Evolutionary conservation across 441 rosid genomes (phyloP).

Genomic region (Adansonia grandidieri): DNA sequence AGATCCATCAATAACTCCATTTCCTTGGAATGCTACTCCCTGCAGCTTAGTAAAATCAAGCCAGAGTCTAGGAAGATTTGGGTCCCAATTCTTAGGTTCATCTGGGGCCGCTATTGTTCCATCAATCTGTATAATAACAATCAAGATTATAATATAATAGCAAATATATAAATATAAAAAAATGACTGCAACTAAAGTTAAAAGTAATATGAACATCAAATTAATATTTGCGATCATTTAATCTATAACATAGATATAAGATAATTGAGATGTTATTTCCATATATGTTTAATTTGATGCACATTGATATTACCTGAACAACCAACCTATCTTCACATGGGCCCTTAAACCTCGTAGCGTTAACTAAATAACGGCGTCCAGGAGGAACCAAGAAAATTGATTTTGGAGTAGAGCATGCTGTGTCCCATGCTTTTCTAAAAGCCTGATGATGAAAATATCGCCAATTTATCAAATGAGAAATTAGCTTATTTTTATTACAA

Average conservation of each 20-base stretch:
- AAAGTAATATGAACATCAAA: neutral
- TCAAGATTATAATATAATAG: conserved; percentile 10
- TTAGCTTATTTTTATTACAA: neutral
- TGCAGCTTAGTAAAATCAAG: conserved; percentile 73
- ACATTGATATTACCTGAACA: conserved; percentile 61
- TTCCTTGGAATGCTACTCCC: conserved; percentile 77
- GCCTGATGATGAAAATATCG: conserved; percentile 50
- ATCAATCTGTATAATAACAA: conserved; percentile 62
- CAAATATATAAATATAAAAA: neutral
- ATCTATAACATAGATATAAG: neutral
- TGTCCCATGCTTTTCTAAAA: conserved; percentile 72
- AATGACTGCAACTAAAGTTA: neutral
- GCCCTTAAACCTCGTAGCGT: conserved; percentile 81
- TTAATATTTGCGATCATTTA: conserved; percentile 8
- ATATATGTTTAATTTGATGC: neutral
- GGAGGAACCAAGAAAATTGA: conserved; percentile 81
- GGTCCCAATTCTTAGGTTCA: conserved; percentile 86
- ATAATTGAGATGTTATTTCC: conserved; percentile 3
- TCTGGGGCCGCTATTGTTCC: conserved; percentile 89
- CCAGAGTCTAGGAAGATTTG: conserved; percentile 58
- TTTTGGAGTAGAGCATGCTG: conserved; percentile 64
- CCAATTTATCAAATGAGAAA: conserved; percentile 6
- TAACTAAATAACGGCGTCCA: conserved; percentile 69
- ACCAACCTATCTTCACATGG: conserved; percentile 76
- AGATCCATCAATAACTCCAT: conserved; percentile 91